phyloP scores from a whole-genome alignment of 306 rosid species.

The Cicer cuneatum region DNA sequence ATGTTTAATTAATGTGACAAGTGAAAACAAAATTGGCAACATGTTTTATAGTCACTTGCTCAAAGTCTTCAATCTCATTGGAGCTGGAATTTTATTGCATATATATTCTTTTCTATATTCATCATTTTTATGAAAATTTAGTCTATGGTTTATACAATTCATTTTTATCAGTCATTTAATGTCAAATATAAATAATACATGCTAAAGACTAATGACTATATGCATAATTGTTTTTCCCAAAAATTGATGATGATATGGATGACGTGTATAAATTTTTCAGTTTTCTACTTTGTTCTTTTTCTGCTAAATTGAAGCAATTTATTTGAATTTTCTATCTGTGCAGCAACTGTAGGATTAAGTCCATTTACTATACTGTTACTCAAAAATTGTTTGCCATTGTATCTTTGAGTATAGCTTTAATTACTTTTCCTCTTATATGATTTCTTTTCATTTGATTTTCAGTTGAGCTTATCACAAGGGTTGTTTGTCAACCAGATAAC shows the following conservation, averaged over 20 bases:
- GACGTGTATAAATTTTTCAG: neutral
- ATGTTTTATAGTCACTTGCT: conserved; percentile 6
- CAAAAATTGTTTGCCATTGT: conserved; percentile 18
- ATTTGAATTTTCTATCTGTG: conserved; percentile 26
- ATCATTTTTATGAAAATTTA: conserved; percentile 7
- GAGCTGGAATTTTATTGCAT: neutral
- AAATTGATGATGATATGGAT: conserved; percentile 16
- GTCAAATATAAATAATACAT: neutral
- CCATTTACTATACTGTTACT: conserved; percentile 30
- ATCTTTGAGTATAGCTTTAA: conserved; percentile 22
- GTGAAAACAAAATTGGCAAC: neutral
- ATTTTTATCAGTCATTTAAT: conserved; percentile 5
- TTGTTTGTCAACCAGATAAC: conserved; percentile 52
- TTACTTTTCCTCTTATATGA: conserved; percentile 33
- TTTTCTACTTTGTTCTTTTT: conserved; percentile 34
- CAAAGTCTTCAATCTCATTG: conserved; percentile 22
- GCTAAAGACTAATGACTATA: conserved; percentile 11
- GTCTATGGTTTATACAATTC: conserved; percentile 5
- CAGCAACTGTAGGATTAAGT: conserved; percentile 8
- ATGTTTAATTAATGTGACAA: neutral
- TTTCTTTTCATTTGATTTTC: conserved; percentile 52
- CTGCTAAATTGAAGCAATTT: conserved; percentile 28
- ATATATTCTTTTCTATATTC: conserved; percentile 2
- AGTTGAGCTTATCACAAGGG: conserved; percentile 65
- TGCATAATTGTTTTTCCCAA: neutral